Percentiles rank a stretch among this genome's conserved stretches.
Evolutionary conservation across 2,329 filamentous ascomycete species (phyloP).

Genomic region (Zymoseptoria crescenta): DNA sequence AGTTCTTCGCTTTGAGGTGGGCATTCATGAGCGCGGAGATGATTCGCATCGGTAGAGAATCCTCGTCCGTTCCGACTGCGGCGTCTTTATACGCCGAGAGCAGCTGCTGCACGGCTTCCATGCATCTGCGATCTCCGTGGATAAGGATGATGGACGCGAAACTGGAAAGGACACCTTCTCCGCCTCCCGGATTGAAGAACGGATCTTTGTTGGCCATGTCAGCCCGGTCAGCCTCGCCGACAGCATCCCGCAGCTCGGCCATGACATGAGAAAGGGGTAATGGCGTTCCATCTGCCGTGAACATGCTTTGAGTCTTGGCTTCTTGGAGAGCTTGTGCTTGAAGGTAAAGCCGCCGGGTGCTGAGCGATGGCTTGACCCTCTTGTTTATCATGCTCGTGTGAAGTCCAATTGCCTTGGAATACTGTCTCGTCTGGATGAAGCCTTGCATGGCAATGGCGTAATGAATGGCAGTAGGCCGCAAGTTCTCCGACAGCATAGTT

Average conservation of each 20-base stretch:
- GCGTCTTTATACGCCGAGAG: conserved; percentile 44
- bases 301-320: conserved; percentile 36
- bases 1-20: conserved; percentile 50
- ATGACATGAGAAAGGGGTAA: conserved; percentile 26
- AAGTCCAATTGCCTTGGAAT: conserved; percentile 44
- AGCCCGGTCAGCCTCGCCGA: not conserved
- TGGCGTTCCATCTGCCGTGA: conserved; percentile 28
- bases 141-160: conserved; percentile 51
- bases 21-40: conserved; percentile 61
- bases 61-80: not conserved
- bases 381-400: conserved; percentile 38
- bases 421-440: conserved; percentile 34
- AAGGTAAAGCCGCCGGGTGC: conserved; percentile 37
- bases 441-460: conserved; percentile 49
- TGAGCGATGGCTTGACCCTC: conserved; percentile 34
- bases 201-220: conserved; percentile 4
- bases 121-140: conserved; percentile 42
- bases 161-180: conserved; percentile 34
- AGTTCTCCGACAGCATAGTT: conserved; percentile 44
- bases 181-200: conserved; percentile 7
- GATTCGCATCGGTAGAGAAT: conserved; percentile 32
- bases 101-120: conserved; percentile 46
- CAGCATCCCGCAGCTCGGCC: conserved; percentile 1
- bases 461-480: conserved; percentile 41
- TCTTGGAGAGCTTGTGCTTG: conserved; percentile 27